Evolutionary conservation across 441 rosid genomes (phyloP).

Genomic region (Metrosideros polymorpha): DNA sequence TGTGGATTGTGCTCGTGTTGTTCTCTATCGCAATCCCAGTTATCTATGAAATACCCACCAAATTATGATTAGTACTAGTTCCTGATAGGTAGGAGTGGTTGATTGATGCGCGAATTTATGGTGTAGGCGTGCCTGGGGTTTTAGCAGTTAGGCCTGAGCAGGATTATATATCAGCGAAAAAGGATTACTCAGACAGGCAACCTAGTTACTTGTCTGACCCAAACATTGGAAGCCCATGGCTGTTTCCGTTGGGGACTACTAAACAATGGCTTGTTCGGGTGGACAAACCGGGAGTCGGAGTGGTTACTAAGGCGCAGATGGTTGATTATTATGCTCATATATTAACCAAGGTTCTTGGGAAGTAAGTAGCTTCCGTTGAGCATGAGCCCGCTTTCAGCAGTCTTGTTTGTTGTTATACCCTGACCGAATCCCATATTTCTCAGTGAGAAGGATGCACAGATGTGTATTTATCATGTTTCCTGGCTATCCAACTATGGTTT

Average conservation of each 20-base stretch:
- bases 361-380: conserved; percentile 30
- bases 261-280: conserved; percentile 66
- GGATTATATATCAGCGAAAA: conserved; percentile 29
- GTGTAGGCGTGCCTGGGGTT: conserved; percentile 62
- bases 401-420: not conserved
- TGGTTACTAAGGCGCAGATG: conserved; percentile 91
- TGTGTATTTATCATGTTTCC: conserved; percentile 83
- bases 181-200: conserved; percentile 22
- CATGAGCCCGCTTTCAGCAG: not conserved
- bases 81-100: not conserved
- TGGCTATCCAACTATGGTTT: conserved; percentile 74
- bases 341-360: conserved; percentile 63
- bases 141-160: conserved; percentile 57
- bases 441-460: conserved; percentile 86
- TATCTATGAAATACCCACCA: not conserved
- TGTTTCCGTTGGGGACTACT: conserved; percentile 53
- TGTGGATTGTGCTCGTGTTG: not conserved
- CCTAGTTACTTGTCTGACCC: not conserved
- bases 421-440: not conserved
- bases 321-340: conserved; percentile 71
- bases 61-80: not conserved
- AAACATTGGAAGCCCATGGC: conserved; percentile 17
- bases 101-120: not conserved
- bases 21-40: not conserved
- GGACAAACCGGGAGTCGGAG: conserved; percentile 63